Percentiles rank a stretch among this genome's conserved stretches.
These are phyloP conservation scores for Posidonia australis DNA, from an alignment of 106 monocot genomes.

Conservation along the genomic window DNA sequence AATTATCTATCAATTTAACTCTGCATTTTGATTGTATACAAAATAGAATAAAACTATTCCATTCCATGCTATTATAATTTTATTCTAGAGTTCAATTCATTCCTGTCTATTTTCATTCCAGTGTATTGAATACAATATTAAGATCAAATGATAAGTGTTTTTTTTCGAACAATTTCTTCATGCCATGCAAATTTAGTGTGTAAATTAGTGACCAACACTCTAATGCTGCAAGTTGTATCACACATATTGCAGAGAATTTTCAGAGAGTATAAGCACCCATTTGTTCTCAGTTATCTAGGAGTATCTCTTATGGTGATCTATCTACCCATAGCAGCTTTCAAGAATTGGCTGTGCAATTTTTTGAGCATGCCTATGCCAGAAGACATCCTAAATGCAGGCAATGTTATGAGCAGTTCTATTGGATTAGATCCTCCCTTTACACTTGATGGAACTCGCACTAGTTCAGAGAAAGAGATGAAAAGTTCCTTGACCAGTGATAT, in stretches of 20 bases:
- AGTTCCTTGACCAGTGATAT: neutral
- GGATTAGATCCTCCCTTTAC: neutral
- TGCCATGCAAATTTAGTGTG: no score
- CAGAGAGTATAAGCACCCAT: conserved; percentile 6
- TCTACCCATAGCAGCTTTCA: conserved; percentile 4
- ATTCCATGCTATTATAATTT: no score
- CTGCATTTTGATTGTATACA: no score
- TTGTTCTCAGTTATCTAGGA: conserved; percentile 3
- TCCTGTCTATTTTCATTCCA: no score
- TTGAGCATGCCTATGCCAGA: neutral
- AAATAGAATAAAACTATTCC: no score
- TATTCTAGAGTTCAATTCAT: no score
- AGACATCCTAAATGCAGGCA: neutral
- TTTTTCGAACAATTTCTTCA: no score
- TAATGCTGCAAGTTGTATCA: no score
- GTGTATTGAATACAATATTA: no score
- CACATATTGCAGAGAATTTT: conserved; percentile 14
- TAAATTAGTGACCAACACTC: no score
- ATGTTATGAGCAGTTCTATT: neutral
- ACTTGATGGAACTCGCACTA: neutral
- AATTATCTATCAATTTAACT: no score
- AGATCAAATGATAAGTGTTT: no score
- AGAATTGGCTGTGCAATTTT: neutral
- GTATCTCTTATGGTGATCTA: conserved; percentile 7
- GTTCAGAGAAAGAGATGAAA: conserved; percentile 5